Evolutionary conservation across 495 filamentous ascomycete genomes (phyloP).

Genomic region (Daldinia vernicosa): DNA sequence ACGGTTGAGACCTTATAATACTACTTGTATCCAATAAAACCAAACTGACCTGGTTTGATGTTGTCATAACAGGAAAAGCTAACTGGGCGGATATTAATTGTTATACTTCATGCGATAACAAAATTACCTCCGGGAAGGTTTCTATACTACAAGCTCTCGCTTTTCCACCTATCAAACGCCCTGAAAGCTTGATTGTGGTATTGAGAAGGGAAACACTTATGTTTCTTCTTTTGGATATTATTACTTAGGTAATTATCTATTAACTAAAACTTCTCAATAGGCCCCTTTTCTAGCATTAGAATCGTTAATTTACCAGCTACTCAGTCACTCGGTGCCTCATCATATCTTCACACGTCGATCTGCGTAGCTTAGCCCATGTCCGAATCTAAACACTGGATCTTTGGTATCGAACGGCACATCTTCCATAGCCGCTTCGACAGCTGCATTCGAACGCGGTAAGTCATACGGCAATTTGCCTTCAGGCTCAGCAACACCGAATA

Average conservation of each 20-base stretch:
- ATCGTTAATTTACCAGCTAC: background rate
- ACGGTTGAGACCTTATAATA: no score
- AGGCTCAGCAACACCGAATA: slow-evolving; percentile 39
- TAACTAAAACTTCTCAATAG: background rate
- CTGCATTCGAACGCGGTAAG: slow-evolving; percentile 32
- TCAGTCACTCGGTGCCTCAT: background rate
- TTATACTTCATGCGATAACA: no score
- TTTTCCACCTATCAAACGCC: no score
- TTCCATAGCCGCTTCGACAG: slow-evolving; percentile 25
- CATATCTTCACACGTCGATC: background rate
- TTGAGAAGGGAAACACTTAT: no score
- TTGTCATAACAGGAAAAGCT: no score
- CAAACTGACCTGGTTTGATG: no score
- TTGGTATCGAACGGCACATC: slow-evolving; percentile 42
- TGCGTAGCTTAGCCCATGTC: slow-evolving; percentile 37
- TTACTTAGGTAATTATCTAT: background rate
- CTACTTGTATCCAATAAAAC: no score
- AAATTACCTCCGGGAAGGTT: no score
- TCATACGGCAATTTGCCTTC: slow-evolving; percentile 41
- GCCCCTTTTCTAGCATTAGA: background rate
- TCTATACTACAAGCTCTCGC: no score
- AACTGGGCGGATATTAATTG: no score
- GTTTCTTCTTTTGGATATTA: background rate
- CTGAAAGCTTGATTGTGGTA: no score
- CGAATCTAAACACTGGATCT: slow-evolving; percentile 39